Base-by-base conservation (phyloP, 2,329 filamentous ascomycete species). In the Trichoderma atrobrunneum region DNA sequence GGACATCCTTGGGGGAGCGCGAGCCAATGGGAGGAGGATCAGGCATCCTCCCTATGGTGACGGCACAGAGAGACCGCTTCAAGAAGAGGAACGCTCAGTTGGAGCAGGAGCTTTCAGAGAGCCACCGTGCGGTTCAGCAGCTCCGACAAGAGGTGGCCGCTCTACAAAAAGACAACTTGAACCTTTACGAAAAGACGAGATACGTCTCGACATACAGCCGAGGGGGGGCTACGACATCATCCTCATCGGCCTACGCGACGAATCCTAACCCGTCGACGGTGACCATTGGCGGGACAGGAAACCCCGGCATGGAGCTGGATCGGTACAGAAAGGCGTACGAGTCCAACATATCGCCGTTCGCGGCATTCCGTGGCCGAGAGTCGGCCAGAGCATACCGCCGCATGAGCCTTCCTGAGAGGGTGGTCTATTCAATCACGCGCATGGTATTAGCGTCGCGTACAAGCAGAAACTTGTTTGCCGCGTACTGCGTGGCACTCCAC, bases 21-120 rank as follows among this genome's bases (percentile, higher is more conserved):
- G 92, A 94, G 61, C 86, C 91, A 10, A 87, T 91, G 70, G 92
- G 92, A 36, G 87, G 93, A 69, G 93, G 93, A 2, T 93, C 93
- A 0, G 94, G 95, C 14, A 98, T 99, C 75, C 85, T 99, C 28
- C 97, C 96, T 39, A 99, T 99, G 97, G 93, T 99, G 67, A 97
- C 96, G 39, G 96, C 97, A 2, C 97, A 99, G 83, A 92, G 96
- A 74, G 96, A 99, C 82, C 93, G 96, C 66, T 99, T 98, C 88
- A 98, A 98, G 86, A 94, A 97, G 85, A 93, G 95, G 79, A 98
- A 97, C 75, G 85, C 90, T 0, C 93, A 99, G 80, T 89, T 99
- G 26, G 96, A 98, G 82, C 89, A 92, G 73, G 95, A 98, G 78
- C 86, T 98, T 11, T 94, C 94, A 7, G 94, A 97, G 75, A 89